A percentile compares a stretch with the other conserved stretches of the same genome.
Evolutionary conservation across 179 eudicot species (phyloP).

Genomic region (Nepenthes alata): DNA sequence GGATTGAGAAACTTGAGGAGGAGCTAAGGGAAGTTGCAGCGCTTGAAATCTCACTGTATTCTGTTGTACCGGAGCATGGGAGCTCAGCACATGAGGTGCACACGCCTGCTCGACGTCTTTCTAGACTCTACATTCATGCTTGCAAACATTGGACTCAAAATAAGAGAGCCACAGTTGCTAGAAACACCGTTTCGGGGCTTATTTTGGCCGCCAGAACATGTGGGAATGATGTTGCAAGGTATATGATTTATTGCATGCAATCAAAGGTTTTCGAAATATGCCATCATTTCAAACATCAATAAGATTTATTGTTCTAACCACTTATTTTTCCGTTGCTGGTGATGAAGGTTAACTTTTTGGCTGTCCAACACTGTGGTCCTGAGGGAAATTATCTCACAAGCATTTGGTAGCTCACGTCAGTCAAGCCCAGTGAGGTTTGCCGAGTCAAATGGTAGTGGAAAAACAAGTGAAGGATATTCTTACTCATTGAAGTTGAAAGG

Average conservation of each 20-base stretch:
- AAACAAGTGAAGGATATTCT: conserved; percentile 20
- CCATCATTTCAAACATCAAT: too few relatives aligned
- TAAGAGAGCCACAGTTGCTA: conserved; percentile 58
- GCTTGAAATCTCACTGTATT: conserved; percentile 74
- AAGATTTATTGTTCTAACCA: neutral
- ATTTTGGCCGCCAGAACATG: conserved; percentile 72
- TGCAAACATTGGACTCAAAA: conserved; percentile 68
- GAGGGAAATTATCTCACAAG: conserved; percentile 63
- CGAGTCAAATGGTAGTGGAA: conserved; percentile 27
- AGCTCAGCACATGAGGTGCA: conserved; percentile 88
- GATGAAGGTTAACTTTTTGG: conserved; percentile 79
- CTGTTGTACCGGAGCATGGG: conserved; percentile 81
- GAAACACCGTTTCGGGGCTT: conserved; percentile 72
- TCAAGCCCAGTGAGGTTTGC: conserved; percentile 25
- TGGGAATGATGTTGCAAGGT: conserved; percentile 90
- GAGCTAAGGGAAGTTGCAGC: conserved; percentile 93
- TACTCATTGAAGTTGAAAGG: conserved; percentile 29
- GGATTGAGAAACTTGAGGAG: conserved; percentile 64
- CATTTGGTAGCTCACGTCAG: conserved; percentile 52
- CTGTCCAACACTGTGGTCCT: conserved; percentile 73
- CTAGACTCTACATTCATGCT: conserved; percentile 71
- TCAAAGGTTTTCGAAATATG: neutral
- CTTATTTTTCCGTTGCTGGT: conserved; percentile 9
- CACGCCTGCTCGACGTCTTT: conserved; percentile 87
- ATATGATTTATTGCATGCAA: neutral